These are phyloP conservation scores for Penicillium pulvis DNA, from an alignment of 495 filamentous ascomycete genomes.

Conservation along the genomic window DNA sequence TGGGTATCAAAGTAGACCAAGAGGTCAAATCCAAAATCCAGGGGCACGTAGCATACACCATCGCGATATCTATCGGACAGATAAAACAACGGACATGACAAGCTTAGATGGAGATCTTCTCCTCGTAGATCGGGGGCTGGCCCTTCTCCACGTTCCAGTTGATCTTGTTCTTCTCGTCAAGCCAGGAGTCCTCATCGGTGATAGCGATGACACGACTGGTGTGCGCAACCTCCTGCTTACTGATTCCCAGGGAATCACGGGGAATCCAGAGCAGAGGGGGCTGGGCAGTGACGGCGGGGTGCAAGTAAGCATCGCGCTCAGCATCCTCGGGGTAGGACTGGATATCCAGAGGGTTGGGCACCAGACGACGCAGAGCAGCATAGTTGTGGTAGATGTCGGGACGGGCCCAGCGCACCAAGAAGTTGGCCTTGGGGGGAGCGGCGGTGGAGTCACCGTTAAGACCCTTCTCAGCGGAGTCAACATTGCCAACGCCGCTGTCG, in stretches of 20 bases:
- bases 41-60: background rate
- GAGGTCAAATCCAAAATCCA: background rate
- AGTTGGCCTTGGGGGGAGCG: slow-evolving; percentile 51
- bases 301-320: slow-evolving; percentile 72
- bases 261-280: slow-evolving; percentile 85
- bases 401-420: slow-evolving; percentile 71
- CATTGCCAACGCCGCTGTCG: slow-evolving; percentile 31
- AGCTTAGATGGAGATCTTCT: slow-evolving; percentile 60
- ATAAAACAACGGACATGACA: background rate
- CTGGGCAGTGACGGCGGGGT: slow-evolving; percentile 66
- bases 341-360: slow-evolving; percentile 58
- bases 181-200: slow-evolving; percentile 78
- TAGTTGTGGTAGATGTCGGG: slow-evolving; percentile 80
- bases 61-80: background rate
- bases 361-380: slow-evolving; percentile 65
- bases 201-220: slow-evolving; percentile 72
- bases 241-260: slow-evolving; percentile 72
- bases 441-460: slow-evolving; percentile 19
- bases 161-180: slow-evolving; percentile 80
- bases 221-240: slow-evolving; percentile 73
- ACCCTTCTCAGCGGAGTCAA: slow-evolving; percentile 44
- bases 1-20: slow-evolving; percentile 32
- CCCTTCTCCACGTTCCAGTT: slow-evolving; percentile 72
- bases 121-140: slow-evolving; percentile 76
- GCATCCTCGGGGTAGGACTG: slow-evolving; percentile 59